Base-by-base conservation (phyloP, 2,329 filamentous ascomycete species). In the Trichoderma sp. region DNA sequence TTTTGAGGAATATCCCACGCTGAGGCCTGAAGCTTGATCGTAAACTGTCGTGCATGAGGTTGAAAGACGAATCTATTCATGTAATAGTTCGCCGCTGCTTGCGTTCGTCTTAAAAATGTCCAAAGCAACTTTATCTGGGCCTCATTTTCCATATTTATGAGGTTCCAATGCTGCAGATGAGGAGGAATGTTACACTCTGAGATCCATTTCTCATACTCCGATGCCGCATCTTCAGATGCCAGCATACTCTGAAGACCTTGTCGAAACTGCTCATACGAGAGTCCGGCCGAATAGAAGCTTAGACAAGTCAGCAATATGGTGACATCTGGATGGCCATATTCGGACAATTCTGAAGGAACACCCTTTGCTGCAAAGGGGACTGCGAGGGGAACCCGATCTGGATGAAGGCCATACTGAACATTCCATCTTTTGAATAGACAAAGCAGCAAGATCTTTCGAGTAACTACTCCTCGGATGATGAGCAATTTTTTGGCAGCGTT, bases 271-370 rank as follows among this genome's bases (percentile, higher is more conserved):
- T 75, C 58, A 2, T 82, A 73, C 1, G 70, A 84, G 0, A 92
- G 78, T 0, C 90, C 90, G 1, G 83, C 78, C 64, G 93, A 91
- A 75, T 94, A 94, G 75, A 91, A 93, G 0, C 87, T 85, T 0
- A 94, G 80, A 14, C 87, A 90, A 0, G 91, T 93, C 1, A 94
- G 82, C 0, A 89, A 39, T 2, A 93, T 90, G 0, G 88, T 84
- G 0, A 92, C 89, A 74, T 94, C 86, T 0, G 91, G 90, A 74
- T 94, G 91, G 0, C 89, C 88, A 76, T 87, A 93, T 74, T 93
- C 91, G 0, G 90, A 87, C 6, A 88, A 84, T 0, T 88, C 85
- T 0, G 86, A 86, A 0, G 91, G 91, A 0, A 85, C 82, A 3
- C 91, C 91, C 71, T 70, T 70, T 4, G 72, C 68, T 28, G 66